These are phyloP conservation scores for Echria macrotheca DNA, from an alignment of 495 filamentous ascomycete genomes.

Conservation along the genomic window DNA sequence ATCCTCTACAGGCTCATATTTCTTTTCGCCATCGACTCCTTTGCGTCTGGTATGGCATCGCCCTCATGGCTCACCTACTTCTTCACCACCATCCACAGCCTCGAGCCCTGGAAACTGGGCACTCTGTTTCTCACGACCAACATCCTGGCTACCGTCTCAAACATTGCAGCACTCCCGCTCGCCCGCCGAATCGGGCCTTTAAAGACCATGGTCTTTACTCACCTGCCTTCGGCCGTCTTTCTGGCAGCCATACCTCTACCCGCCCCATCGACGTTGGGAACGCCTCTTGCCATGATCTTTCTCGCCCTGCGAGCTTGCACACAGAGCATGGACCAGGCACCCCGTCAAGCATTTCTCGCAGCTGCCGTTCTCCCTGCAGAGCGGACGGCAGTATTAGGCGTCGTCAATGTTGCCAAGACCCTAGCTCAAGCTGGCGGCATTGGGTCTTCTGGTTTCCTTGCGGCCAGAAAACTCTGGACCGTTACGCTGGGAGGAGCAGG, in stretches of 20 bases:
- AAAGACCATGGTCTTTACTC: slow-evolving; percentile 84
- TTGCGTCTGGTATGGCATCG: slow-evolving; percentile 25
- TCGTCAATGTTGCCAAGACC: slow-evolving; percentile 64
- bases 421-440: slow-evolving; percentile 59
- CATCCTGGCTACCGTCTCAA: slow-evolving; percentile 61
- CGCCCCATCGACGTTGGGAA: slow-evolving; percentile 18
- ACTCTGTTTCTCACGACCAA: slow-evolving; percentile 62
- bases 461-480: slow-evolving; percentile 58
- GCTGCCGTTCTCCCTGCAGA: slow-evolving; percentile 65
- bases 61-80: slow-evolving; percentile 65
- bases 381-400: slow-evolving; percentile 72
- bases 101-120: slow-evolving; percentile 60
- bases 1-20: slow-evolving; percentile 53
- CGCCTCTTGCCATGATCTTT: slow-evolving; percentile 55
- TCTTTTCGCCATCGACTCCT: slow-evolving; percentile 13
- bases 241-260: slow-evolving; percentile 65
- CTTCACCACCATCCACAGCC: slow-evolving; percentile 63
- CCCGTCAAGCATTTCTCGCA: slow-evolving; percentile 73
- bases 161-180: slow-evolving; percentile 65
- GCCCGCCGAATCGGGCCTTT: slow-evolving; percentile 72
- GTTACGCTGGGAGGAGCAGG: slow-evolving; percentile 65
- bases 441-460: slow-evolving; percentile 62
- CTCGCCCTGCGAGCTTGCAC: slow-evolving; percentile 64
- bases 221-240: slow-evolving; percentile 69
- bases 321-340: slow-evolving; percentile 78